Evolutionary conservation across 306 rosid genomes (phyloP).

Genomic region (Clitoria ternatea): DNA sequence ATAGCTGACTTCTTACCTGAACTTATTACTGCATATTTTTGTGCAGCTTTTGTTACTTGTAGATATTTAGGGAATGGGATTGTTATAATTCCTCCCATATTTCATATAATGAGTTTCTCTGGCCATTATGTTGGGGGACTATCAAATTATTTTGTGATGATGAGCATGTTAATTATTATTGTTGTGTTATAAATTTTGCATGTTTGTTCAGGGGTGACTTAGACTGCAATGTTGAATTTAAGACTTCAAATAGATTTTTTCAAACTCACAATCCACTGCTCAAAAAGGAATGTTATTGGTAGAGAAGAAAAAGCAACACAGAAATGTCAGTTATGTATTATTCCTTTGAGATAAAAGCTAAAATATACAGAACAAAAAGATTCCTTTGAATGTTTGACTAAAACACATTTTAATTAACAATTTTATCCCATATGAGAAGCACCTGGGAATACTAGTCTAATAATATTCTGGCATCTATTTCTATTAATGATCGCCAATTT

Average conservation of each 20-base stretch:
- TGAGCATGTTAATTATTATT: background rate
- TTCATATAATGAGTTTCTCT: background rate
- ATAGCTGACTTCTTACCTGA: background rate
- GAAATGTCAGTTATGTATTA: background rate
- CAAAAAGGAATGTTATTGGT: background rate
- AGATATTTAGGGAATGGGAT: background rate
- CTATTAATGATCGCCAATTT: background rate
- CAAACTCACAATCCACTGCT: background rate
- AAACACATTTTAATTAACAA: background rate
- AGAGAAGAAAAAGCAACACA: background rate
- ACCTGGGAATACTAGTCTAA: background rate
- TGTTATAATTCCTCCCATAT: constrained; percentile 3
- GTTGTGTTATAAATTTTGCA: background rate
- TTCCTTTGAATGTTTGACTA: background rate
- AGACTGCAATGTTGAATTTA: background rate
- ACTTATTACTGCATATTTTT: background rate
- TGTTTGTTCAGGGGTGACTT: background rate
- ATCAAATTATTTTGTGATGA: background rate
- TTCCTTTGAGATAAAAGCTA: background rate
- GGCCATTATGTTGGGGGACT: background rate
- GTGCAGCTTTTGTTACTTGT: background rate
- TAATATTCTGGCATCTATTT: background rate
- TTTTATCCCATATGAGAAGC: background rate
- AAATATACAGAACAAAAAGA: background rate
- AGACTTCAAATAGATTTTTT: background rate